phyloP scores from a whole-genome alignment of 2,329 filamentous ascomycete genomes.

The Beauveria bassiana region DNA sequence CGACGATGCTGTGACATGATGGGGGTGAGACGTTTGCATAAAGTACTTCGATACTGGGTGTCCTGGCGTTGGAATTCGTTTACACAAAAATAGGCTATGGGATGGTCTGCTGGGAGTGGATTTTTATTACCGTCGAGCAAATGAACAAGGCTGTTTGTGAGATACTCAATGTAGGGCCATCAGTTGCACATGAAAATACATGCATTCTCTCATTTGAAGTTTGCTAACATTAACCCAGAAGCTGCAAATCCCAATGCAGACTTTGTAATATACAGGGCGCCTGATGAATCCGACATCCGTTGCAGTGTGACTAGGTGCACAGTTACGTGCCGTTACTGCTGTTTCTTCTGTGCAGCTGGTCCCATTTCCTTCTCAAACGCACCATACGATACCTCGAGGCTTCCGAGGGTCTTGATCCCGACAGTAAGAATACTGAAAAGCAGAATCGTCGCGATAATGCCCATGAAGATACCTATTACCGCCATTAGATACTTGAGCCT shows the following conservation, averaged over 20 bases:
- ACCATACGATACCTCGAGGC: conserved; percentile 83
- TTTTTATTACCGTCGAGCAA: background rate
- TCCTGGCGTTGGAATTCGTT: conserved; percentile 3
- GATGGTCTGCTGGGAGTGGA: background rate
- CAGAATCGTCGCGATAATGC: conserved; percentile 60
- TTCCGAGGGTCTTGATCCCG: conserved; percentile 67
- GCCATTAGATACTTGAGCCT: conserved; percentile 11
- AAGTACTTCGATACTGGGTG: background rate
- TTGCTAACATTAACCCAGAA: background rate
- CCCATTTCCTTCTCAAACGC: conserved; percentile 97
- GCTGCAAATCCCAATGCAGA: background rate
- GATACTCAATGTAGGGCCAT: background rate
- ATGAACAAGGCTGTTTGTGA: background rate
- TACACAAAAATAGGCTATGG: background rate
- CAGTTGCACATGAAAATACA: background rate
- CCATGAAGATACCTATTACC: conserved; percentile 76
- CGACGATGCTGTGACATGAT: background rate
- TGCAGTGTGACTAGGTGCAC: background rate
- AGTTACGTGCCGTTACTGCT: conserved; percentile 21
- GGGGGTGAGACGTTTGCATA: background rate
- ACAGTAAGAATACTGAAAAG: conserved; percentile 72
- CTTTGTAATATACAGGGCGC: background rate
- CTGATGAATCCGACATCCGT: background rate
- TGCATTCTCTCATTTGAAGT: background rate
- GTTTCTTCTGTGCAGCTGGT: conserved; percentile 78